Evolutionary conservation across 148 eudicot genomes (phyloP), one percentile per base, ranked within the genome.

Genomic region (Gaultheria prostrata): DNA sequence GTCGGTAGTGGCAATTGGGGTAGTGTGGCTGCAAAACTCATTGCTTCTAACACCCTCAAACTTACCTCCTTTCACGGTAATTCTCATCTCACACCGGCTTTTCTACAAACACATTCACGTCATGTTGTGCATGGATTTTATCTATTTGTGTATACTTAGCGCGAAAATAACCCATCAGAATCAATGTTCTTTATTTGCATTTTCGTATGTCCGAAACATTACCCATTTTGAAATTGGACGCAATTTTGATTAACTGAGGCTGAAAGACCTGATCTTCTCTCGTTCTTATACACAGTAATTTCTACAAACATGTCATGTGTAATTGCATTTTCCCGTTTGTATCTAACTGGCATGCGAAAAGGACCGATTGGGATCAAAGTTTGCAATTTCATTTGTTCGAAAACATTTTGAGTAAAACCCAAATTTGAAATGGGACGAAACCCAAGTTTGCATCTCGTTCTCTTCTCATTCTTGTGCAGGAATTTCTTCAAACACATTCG

Each of bases 1-100:
- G 87, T 97, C 69, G 99, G 99, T 11, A 93, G 99, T 84, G 99
- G 99, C 39, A 97, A 95, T 89, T 97, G 99, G 99, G 99, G 99
- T 0, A 91, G 98, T 82, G 99, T 97, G 67, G 98, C 98, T 21
- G 95, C 98, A 71, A 97, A 97, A 86, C 96, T 97, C 82, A 91
- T 97, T 83, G 99, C 99, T 8, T 91, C 95, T 77, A 97, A 97
- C 84, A 90, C 98, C 45, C 85, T 91, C 35, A 89, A 89, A 12
- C 85, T 91, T 28, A 11, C 50, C 75, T 83, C 88, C 67, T 92
- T 97, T 67, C 93, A 93, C 79, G 97, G 99, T 96, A 70, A 53
- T 78, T 81, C 12, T 56, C 28, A 11, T 78, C 74, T 63, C 26
- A 26, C 32, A 2, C 30, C 24, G 70, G 15, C 70, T 10, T 24